Evolutionary conservation across 306 rosid species (phyloP).

Genomic region (barrel medic (Medicago truncatula)): DNA sequence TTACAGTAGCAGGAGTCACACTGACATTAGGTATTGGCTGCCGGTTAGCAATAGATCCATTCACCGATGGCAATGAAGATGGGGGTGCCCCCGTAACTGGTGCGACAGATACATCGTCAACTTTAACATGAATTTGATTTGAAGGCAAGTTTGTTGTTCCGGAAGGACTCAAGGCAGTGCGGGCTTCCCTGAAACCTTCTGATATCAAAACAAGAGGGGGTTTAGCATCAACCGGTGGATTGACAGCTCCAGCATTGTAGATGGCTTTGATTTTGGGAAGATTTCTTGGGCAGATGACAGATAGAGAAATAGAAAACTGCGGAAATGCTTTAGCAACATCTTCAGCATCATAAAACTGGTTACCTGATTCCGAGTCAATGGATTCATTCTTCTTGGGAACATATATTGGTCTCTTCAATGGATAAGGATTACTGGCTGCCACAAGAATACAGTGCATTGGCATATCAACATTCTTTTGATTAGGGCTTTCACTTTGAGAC

Average conservation of each 20-base stretch:
- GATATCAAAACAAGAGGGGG: conserved; percentile 76
- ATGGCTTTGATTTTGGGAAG: conserved; percentile 79
- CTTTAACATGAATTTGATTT: conserved; percentile 85
- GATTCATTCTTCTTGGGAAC: conserved; percentile 85
- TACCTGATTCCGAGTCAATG: conserved; percentile 72
- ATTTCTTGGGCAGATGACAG: conserved; percentile 91
- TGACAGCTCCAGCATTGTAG: conserved; percentile 83
- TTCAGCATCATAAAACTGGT: conserved; percentile 77
- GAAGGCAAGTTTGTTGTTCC: conserved; percentile 74
- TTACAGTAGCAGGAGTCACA: conserved; percentile 78
- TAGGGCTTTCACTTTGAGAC: conserved; percentile 69
- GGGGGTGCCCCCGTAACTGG: conserved; percentile 79
- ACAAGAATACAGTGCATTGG: conserved; percentile 90
- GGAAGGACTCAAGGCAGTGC: conserved; percentile 74
- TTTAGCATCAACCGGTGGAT: conserved; percentile 73
- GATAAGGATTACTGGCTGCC: conserved; percentile 92
- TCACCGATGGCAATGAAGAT: conserved; percentile 74
- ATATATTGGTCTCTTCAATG: conserved; percentile 87
- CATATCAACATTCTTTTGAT: conserved; percentile 77
- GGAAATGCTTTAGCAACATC: conserved; percentile 89
- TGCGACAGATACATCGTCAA: conserved; percentile 69
- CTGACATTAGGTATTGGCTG: conserved; percentile 69
- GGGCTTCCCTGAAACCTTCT: conserved; percentile 87
- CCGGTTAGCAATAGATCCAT: conserved; percentile 79
- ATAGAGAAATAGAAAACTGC: conserved; percentile 84